These are phyloP conservation scores for Exophiala bonariae DNA, from an alignment of 2,329 filamentous ascomycete species.

Conservation along the genomic window DNA sequence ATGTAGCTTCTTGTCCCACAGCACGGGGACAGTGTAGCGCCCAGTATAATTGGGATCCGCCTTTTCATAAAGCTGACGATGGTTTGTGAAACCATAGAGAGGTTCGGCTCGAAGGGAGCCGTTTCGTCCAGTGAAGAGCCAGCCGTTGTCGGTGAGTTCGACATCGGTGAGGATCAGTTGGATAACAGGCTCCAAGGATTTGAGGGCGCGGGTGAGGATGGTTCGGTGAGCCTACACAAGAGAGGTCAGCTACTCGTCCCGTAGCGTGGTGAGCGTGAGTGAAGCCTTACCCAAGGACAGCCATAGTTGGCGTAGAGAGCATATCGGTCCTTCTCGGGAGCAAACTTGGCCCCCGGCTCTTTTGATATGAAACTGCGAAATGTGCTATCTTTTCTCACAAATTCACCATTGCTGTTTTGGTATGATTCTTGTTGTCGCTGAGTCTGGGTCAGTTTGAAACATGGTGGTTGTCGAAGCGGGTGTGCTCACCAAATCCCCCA, in stretches of 20 bases:
- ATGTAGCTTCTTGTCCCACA: conserved; percentile 75
- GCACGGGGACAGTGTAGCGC: conserved; percentile 77
- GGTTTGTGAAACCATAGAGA: conserved; percentile 67
- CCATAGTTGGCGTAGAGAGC: conserved; percentile 61
- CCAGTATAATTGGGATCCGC: conserved; percentile 68
- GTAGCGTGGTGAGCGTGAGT: background rate
- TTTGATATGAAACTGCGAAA: conserved; percentile 60
- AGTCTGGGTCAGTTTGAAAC: conserved; percentile 5
- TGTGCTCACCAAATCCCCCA: conserved; percentile 20
- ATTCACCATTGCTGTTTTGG: conserved; percentile 51
- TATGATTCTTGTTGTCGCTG: conserved; percentile 32
- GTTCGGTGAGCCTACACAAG: conserved; percentile 48
- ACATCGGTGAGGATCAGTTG: conserved; percentile 48
- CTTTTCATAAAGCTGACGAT: conserved; percentile 74
- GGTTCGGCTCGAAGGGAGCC: conserved; percentile 64
- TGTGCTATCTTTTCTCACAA: conserved; percentile 52
- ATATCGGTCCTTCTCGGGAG: conserved; percentile 61
- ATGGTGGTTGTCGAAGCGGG: background rate
- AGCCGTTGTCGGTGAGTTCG: conserved; percentile 55
- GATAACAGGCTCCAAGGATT: conserved; percentile 52
- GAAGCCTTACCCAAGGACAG: conserved; percentile 56
- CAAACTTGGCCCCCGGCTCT: conserved; percentile 52
- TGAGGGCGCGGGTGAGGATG: conserved; percentile 49
- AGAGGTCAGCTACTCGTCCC: conserved; percentile 6
- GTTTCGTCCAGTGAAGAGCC: conserved; percentile 71